These are phyloP conservation scores for Syzygium malaccense DNA, from an alignment of 441 rosid genomes.

Conservation along the genomic window DNA sequence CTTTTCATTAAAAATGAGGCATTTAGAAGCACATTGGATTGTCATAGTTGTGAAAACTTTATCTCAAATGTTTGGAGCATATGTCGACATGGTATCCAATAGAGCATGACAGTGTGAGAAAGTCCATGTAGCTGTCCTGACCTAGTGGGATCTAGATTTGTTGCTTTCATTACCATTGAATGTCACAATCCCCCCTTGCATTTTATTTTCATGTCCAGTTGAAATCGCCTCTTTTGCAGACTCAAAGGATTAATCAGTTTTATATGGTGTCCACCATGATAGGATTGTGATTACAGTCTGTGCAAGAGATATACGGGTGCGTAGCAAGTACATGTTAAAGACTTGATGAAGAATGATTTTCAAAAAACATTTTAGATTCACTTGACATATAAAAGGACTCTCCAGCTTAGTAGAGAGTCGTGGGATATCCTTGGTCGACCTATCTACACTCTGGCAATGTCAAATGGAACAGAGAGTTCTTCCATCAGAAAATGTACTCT, in stretches of 20 bases:
- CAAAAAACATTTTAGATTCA: not conserved
- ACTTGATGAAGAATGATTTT: not conserved
- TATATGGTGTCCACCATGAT: not conserved
- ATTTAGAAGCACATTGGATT: not conserved
- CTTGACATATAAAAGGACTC: not conserved
- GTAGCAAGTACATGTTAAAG: not conserved
- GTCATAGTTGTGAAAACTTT: not conserved
- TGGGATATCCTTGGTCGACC: not conserved
- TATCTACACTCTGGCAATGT: not conserved
- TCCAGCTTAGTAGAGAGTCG: not conserved
- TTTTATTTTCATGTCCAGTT: not conserved
- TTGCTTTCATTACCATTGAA: not conserved
- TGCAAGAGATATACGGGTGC: not conserved
- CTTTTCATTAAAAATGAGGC: not conserved
- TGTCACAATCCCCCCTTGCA: not conserved
- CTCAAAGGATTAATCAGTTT: not conserved
- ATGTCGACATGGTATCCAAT: not conserved
- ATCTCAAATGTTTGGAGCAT: not conserved
- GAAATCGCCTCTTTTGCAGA: not conserved
- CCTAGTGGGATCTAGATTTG: not conserved
- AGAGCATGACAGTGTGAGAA: not conserved
- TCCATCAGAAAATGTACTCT: not conserved
- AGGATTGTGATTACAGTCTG: not conserved
- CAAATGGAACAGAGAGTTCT: not conserved
- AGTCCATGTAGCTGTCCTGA: not conserved